phyloP scores from a whole-genome alignment of 2,329 filamentous ascomycete species.

The Xylariaceae sp. region DNA sequence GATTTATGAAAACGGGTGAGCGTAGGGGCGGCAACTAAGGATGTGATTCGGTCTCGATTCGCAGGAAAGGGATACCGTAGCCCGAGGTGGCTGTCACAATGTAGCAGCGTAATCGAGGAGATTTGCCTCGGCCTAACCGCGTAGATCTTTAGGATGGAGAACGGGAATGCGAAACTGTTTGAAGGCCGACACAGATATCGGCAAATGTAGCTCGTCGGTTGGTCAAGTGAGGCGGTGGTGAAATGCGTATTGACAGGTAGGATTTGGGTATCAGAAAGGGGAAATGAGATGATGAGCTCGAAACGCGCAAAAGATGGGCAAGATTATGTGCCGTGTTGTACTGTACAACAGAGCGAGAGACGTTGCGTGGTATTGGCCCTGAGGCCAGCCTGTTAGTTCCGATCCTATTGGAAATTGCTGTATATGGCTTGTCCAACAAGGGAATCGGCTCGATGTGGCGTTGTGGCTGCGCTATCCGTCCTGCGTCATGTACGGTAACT shows the following conservation, averaged over 20 bases:
- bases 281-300: background rate
- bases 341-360: too few species aligned
- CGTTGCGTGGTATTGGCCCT: slow-evolving; percentile 5
- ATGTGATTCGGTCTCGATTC: background rate
- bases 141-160: background rate
- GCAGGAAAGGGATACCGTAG: background rate
- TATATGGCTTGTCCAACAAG: too few species aligned
- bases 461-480: slow-evolving; percentile 12
- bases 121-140: slow-evolving; percentile 2
- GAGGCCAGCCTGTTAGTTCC: slow-evolving; percentile 27
- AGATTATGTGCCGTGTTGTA: background rate
- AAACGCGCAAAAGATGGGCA: too few species aligned
- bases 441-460: too few species aligned
- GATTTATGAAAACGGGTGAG: too few species aligned
- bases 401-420: slow-evolving; percentile 2
- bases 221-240: too few species aligned
- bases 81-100: background rate
- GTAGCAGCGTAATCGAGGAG: slow-evolving; percentile 10
- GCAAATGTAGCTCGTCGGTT: too few species aligned
- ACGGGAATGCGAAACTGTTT: background rate
- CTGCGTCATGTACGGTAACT: too few species aligned
- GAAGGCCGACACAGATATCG: too few species aligned
- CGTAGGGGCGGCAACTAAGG: background rate
- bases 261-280: too few species aligned
- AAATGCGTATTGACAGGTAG: too few species aligned